Conservation (phyloP, 257 asterid species). For the Agastache rugosa region DNA sequence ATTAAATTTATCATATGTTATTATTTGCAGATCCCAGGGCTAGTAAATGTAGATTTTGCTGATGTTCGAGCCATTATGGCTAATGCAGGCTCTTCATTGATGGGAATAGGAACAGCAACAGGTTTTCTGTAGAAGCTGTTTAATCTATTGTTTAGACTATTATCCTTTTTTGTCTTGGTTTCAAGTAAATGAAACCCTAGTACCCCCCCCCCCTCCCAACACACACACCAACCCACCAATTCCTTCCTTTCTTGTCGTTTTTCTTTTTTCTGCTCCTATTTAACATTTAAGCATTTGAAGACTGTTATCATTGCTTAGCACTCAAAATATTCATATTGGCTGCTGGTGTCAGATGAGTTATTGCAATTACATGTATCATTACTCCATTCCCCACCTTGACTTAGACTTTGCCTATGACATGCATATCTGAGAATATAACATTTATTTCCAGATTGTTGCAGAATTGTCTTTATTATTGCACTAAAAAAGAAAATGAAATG, state of each 20-base stretch:
- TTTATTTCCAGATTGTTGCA: not conserved
- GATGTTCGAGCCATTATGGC: slow-evolving; percentile 98
- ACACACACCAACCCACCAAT: not conserved
- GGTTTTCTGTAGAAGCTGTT: slow-evolving; percentile 53
- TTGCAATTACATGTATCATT: not conserved
- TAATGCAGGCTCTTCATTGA: slow-evolving; percentile 89
- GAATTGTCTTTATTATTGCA: not conserved
- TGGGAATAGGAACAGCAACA: slow-evolving; percentile 98
- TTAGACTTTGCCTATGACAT: not conserved
- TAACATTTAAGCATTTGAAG: not conserved
- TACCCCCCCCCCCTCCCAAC: not conserved
- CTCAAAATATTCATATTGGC: not conserved
- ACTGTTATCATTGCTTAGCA: not conserved
- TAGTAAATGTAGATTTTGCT: slow-evolving; percentile 97
- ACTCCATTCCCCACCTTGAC: not conserved
- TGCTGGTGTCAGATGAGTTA: not conserved
- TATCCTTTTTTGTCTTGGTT: not conserved
- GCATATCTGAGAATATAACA: not conserved
- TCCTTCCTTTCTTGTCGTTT: not conserved
- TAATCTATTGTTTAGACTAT: slow-evolving; percentile 15
- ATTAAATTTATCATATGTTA: slow-evolving; percentile 9
- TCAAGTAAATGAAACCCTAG: not conserved
- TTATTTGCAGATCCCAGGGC: slow-evolving; percentile 85
- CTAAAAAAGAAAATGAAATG: not conserved
- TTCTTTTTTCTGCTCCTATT: not conserved